Percentiles rank a stretch among this genome's conserved stretches.
phyloP scores from a whole-genome alignment of 2,329 filamentous ascomycete species.

The Claviceps spartinae region DNA sequence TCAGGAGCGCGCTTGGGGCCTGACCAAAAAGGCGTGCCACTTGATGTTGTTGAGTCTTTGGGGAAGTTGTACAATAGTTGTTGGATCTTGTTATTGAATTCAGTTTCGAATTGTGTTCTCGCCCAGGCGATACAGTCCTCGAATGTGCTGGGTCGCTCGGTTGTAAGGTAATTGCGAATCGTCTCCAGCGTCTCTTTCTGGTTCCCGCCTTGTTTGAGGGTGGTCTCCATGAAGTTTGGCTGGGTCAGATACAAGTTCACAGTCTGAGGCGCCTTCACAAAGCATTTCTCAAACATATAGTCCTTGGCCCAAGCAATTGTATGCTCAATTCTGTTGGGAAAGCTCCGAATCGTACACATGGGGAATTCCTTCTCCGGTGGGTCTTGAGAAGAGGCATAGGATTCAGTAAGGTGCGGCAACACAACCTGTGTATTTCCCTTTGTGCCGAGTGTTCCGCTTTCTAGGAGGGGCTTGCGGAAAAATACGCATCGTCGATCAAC shows the following conservation, averaged over 20 bases:
- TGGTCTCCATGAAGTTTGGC: conserved; percentile 75
- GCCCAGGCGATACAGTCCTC: conserved; percentile 97
- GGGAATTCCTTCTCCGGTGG: conserved; percentile 97
- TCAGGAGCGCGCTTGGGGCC: conserved; percentile 94
- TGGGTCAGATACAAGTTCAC: conserved; percentile 90
- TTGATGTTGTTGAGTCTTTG: conserved; percentile 79
- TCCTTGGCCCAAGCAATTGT: conserved; percentile 98
- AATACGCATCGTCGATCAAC: conserved; percentile 94
- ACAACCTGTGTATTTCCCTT: conserved; percentile 98
- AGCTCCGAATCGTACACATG: conserved; percentile 94
- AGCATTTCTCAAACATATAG: conserved; percentile 77
- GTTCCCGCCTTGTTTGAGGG: conserved; percentile 84
- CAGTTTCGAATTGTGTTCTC: conserved; percentile 82
- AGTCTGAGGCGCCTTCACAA: conserved; percentile 84
- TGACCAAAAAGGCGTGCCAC: conserved; percentile 90
- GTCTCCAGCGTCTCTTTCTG: conserved; percentile 89
- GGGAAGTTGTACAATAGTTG: conserved; percentile 96
- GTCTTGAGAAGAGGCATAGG: conserved; percentile 89
- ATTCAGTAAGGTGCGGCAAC: conserved; percentile 81
- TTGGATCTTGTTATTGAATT: conserved; percentile 93
- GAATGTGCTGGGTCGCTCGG: conserved; percentile 80
- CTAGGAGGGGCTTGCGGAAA: conserved; percentile 91
- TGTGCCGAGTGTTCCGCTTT: conserved; percentile 95
- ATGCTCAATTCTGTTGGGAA: conserved; percentile 97
- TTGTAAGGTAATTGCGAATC: conserved; percentile 78